Evolutionary conservation across 345 rosid genomes (phyloP).

Genomic region (Ceriops tagal): DNA sequence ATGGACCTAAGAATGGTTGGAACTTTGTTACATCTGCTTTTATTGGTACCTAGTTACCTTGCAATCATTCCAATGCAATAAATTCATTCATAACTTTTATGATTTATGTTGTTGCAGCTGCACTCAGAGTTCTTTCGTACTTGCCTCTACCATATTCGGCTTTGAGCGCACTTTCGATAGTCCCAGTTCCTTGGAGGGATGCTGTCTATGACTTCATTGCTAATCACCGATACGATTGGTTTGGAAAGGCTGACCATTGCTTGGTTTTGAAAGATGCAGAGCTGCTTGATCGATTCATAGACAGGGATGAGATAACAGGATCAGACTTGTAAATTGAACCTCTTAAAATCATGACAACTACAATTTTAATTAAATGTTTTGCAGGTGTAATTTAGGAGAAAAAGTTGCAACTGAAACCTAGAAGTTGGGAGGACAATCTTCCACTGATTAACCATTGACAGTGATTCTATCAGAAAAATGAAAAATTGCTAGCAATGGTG

Average conservation of each 20-base stretch:
- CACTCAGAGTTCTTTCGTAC: constrained; percentile 64
- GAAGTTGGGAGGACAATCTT: too few relatives aligned
- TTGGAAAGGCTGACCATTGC: constrained; percentile 69
- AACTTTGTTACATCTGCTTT: too few relatives aligned
- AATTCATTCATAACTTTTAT: background rate
- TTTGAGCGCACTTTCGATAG: constrained; percentile 46
- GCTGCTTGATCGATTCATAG: constrained; percentile 72
- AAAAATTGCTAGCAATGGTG: too few relatives aligned
- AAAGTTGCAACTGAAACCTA: too few relatives aligned
- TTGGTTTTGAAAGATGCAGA: constrained; percentile 63
- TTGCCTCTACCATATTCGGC: constrained; percentile 78
- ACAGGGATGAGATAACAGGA: constrained; percentile 47
- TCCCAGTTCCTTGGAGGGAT: constrained; percentile 72
- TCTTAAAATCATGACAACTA: background rate
- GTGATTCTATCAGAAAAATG: too few relatives aligned
- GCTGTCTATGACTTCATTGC: constrained; percentile 76
- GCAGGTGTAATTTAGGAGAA: background rate
- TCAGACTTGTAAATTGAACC: background rate
- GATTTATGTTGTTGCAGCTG: constrained; percentile 51
- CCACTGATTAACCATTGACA: too few relatives aligned
- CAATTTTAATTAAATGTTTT: background rate
- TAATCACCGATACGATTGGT: constrained; percentile 65
- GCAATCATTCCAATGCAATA: background rate
- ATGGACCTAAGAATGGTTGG: too few relatives aligned
- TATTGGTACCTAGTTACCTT: too few relatives aligned